These are phyloP conservation scores for Penicillium sp. DNA, from an alignment of 2,329 filamentous ascomycete genomes.

Conservation along the genomic window DNA sequence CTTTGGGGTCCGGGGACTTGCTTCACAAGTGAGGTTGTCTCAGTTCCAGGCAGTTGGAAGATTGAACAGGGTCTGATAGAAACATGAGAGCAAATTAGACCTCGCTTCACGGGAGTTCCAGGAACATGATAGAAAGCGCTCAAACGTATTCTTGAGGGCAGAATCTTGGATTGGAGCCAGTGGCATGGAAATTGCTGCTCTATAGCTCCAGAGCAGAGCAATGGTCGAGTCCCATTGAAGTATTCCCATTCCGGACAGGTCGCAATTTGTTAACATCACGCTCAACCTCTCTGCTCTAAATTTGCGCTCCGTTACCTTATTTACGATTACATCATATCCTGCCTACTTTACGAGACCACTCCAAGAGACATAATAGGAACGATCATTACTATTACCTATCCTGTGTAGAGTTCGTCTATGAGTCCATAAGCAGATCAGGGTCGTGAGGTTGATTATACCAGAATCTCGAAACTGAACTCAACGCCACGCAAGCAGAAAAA, in stretches of 20 bases:
- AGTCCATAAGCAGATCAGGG: not conserved
- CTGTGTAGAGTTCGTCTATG: not conserved
- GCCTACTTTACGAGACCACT: not conserved
- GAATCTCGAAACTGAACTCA: not conserved
- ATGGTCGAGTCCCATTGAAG: not conserved
- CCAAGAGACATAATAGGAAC: not conserved
- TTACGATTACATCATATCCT: no score
- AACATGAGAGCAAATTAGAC: no score
- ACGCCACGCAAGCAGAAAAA: not conserved
- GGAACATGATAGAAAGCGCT: no score
- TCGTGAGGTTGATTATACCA: not conserved
- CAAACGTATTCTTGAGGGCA: no score
- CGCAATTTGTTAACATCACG: no score
- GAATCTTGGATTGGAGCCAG: no score
- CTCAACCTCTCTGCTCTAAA: no score
- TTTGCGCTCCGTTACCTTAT: not conserved
- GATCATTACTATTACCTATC: not conserved
- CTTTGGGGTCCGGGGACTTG: not conserved
- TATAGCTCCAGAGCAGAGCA: no score
- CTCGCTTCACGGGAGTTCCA: no score
- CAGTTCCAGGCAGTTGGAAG: no score
- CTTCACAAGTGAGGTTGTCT: not conserved
- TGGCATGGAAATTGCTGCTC: no score
- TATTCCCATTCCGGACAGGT: not conserved
- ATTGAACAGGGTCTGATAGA: no score